These are phyloP conservation scores for Colletotrichum somersetense DNA, from an alignment of 2,329 filamentous ascomycete genomes.

Conservation along the genomic window DNA sequence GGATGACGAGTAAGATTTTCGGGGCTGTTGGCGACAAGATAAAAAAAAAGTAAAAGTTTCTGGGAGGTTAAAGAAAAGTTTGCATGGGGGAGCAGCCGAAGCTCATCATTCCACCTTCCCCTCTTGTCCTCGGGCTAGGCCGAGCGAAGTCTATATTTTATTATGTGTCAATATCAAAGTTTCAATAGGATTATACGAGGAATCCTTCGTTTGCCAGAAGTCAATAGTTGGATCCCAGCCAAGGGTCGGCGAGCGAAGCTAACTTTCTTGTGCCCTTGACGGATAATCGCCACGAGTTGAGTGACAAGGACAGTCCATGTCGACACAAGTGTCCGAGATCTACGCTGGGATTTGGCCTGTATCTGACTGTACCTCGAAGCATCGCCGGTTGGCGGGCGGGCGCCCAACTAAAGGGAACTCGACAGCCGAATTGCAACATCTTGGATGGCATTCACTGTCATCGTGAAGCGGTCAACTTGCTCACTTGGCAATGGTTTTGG, in stretches of 20 bases:
- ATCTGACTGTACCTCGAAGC: neutral
- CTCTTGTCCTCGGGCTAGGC: slow-evolving; percentile 25
- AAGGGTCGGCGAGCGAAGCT: neutral
- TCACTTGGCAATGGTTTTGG: neutral
- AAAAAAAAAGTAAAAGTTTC: slow-evolving; percentile 17
- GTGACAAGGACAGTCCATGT: slow-evolving; percentile 1
- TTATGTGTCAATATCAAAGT: slow-evolving; percentile 31
- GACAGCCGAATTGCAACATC: neutral
- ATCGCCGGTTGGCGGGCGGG: neutral
- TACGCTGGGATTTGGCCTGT: slow-evolving; percentile 26
- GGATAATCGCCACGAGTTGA: slow-evolving; percentile 24
- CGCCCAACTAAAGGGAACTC: neutral
- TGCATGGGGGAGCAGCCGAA: slow-evolving; percentile 26
- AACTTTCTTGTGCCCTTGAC: neutral
- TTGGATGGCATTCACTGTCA: neutral
- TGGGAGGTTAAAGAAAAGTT: slow-evolving; percentile 30
- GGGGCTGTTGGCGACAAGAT: neutral
- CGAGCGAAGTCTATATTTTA: slow-evolving; percentile 16
- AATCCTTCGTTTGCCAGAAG: slow-evolving; percentile 16
- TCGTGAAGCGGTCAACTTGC: neutral
- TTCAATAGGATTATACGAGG: slow-evolving; percentile 16
- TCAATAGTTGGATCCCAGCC: neutral
- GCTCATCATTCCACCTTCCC: neutral
- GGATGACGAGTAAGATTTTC: slow-evolving; percentile 48
- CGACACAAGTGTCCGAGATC: slow-evolving; percentile 23